These are phyloP conservation scores for Posidonia oceanica DNA, from an alignment of 116 monocot genomes.

Conservation along the genomic window DNA sequence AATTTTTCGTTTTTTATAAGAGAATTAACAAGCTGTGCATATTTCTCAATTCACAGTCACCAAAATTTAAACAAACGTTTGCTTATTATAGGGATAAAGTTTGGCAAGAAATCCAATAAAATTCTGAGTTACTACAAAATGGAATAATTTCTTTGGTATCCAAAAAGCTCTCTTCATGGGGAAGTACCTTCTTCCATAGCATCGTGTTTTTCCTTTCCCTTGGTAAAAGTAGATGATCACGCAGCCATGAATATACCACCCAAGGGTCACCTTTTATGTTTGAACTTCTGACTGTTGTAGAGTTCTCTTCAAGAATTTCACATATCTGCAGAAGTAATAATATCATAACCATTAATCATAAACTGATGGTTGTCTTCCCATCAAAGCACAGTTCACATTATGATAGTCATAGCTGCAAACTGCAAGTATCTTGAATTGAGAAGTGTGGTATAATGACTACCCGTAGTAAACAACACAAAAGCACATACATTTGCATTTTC, in stretches of 20 bases:
- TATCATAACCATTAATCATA: not conserved
- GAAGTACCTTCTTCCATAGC: conserved; percentile 87
- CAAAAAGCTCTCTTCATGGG: not conserved
- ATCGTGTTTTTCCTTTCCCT: conserved; percentile 52
- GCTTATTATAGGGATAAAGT: not conserved
- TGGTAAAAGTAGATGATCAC: conserved; percentile 74
- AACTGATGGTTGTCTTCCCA: not conserved
- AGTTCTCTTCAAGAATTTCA: conserved; percentile 79
- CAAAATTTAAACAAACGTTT: not conserved
- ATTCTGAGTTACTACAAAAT: no score
- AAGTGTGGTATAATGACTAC: no score
- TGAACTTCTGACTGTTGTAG: conserved; percentile 16
- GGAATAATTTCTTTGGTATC: no score
- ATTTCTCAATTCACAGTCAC: not conserved
- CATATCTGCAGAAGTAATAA: conserved; percentile 6
- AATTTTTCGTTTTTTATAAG: no score
- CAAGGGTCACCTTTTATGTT: conserved; percentile 38
- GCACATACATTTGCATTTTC: no score
- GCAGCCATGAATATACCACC: conserved; percentile 85
- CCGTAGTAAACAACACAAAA: no score
- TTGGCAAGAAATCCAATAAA: not conserved
- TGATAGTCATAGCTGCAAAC: not conserved
- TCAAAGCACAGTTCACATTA: not conserved
- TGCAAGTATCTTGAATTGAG: not conserved
- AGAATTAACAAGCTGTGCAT: not conserved